Evolutionary conservation across 192 early-diverging fungal species (phyloP), one percentile per base, ranked within the genome.

Genomic region (Ambispora gerdemannii): DNA sequence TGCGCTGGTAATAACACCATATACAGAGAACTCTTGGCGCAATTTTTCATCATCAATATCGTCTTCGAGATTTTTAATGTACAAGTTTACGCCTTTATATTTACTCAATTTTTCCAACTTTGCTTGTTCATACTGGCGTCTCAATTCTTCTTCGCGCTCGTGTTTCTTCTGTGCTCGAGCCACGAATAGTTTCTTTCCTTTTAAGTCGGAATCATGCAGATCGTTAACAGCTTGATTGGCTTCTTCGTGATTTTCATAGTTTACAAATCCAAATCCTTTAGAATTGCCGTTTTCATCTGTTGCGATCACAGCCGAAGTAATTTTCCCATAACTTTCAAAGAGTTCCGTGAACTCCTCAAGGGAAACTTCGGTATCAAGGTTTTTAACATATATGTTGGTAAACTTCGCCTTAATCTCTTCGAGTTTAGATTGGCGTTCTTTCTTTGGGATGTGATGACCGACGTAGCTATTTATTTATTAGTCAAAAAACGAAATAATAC

Each of bases 351-450:
- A 88, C 79, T 89, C 86, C 4, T 88, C 91, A 75, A 95, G 87
- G 58, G 81, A 83, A 31, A 98, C 88, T 58, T 89, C 86, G 59
- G 83, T 78, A 69, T 89, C 89, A 61, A 99, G 74, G 84, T 96
- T 96, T 91, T 99, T 99, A 74, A 97, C 89, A 82, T 95, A 99
- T 67, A 99, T 86, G 78, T 99, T 99, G 75, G 96, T 98, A 86
- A 93, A 99, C 82, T 94, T 91, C 58, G 91, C 79, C 68, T 90
- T 86, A 77, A 88, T 77, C 83, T 93, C 92, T 74, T 95, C 93
- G 47, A 92, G 84, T 82, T 92, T 93, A 79, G 87, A 84, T 79
- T 91, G 78, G 63, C 97, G 94, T 82, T 99, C 96, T 82, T 91
- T 90, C 81, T 88, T 89, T 64, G 94, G 81, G 61, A 97, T 85